Evolutionary conservation across 306 rosid species (phyloP), one percentile per base, ranked within the genome.

Genomic region (Castanospermum australe): DNA sequence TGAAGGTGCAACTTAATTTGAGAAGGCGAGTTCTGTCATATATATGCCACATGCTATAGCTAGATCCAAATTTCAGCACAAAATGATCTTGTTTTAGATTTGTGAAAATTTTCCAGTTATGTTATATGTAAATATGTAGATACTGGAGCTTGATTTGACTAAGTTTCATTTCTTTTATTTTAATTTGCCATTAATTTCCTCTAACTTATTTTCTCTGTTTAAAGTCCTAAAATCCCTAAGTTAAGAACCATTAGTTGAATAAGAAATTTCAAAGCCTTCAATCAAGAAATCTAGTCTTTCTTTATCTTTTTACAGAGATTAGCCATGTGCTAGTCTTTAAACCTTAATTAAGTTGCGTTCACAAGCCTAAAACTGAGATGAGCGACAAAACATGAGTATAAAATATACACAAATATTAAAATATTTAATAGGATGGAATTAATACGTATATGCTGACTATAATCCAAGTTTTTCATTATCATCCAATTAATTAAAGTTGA

Each of bases 241-340:
- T 44, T 12, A 67, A 21, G 18, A 41, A 42, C 39, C 54, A 38
- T 1, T 38, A 20, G 35, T 33, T 71, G 51, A 72, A 55, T 38
- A 9, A 76, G 67, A 15, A 67, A 18, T 44, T 32, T 44, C 59
- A 79, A 8, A 32, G 42, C 66, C 8, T 30, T 20, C 0, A 33
- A 51, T 78, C 45, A 47, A 54, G 32, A 61, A 5, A 17, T 28
- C 2, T 25, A 28, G 55, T 24, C 45, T 54, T 52, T 18, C 15
- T 12, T 20, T 22, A 72, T 13, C 22, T 20, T 4, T 32, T 50
- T 62, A 8, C 39, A 73, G 39, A 65, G 64, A 67, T 56, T 45
- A 66, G 71, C 18, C 45, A 22, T 67, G 75, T 21, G 76, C 57
- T 42, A 73, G 1, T 64, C 18, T 30, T 74, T 56, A 56, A 71